phyloP scores from a whole-genome alignment of 768 basidiomycete species.

The Amanita molliuscula region DNA sequence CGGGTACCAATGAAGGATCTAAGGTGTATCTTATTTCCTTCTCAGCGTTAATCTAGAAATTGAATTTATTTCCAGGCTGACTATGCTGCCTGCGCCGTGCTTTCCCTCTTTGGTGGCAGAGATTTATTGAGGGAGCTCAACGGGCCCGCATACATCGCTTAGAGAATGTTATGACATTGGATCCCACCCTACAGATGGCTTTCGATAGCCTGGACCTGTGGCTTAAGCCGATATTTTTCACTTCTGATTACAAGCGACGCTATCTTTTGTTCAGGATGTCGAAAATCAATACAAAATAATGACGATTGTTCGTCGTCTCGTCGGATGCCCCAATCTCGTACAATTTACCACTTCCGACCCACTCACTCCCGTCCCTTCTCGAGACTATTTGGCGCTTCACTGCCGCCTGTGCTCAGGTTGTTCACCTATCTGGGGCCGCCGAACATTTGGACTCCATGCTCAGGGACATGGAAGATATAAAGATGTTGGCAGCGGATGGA shows the following conservation, averaged over 20 bases:
- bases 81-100: slow-evolving; percentile 12
- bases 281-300: slow-evolving; percentile 6
- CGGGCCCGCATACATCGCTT: slow-evolving; percentile 17
- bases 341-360: slow-evolving; percentile 13
- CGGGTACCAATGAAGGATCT: not conserved
- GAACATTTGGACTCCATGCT: slow-evolving; percentile 16
- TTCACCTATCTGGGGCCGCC: slow-evolving; percentile 22
- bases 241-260: not conserved
- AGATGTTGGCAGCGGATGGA: slow-evolving; percentile 13
- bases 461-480: slow-evolving; percentile 13
- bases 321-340: not conserved
- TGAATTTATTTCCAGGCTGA: slow-evolving; percentile 8
- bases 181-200: not conserved
- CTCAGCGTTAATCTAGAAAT: too few relatives aligned
- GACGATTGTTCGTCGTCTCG: not conserved
- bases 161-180: slow-evolving; percentile 15
- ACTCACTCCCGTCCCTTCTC: slow-evolving; percentile 16
- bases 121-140: slow-evolving; percentile 13
- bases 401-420: slow-evolving; percentile 20
- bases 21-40: not conserved
- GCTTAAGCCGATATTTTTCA: slow-evolving; percentile 10
- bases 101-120: slow-evolving; percentile 8
- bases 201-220: slow-evolving; percentile 13
- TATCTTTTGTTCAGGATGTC: slow-evolving; percentile 1
- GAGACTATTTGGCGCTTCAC: slow-evolving; percentile 20